Base-by-base conservation (phyloP, 176 grass and related monocot species). In the Tuctoria greenei region DNA sequence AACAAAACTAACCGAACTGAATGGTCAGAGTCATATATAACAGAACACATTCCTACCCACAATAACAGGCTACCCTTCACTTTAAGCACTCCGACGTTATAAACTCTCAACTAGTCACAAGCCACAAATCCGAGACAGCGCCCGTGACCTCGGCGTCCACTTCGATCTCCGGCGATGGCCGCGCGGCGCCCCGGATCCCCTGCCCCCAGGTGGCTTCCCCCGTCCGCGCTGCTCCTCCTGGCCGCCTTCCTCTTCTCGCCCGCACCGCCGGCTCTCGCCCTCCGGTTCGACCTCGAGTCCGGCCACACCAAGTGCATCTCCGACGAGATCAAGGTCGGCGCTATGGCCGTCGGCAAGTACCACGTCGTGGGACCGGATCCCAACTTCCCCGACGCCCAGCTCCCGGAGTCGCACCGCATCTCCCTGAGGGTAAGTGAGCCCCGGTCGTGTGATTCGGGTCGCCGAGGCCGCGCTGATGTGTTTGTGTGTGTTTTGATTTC, bases 271-370 rank as follows among this genome's bases (percentile, higher is more conserved):
- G 82, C 78, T 3, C 38, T 6, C 17, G 80, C 84, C 7, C 89
- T 99, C 68, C 84, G 86, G 16, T 99, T 99, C 84, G 91, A 99
- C 69, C 85, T 90, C 54, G 79, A 88, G 71, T 99, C 95, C 59
- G 91, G 89, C 23, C 91, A 92, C 84, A 94, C 92, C 82, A 99
- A 95, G 85, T 99, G 95, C 91, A 75, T 99, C 82, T 88, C 91
- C 65, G 91, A 99, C 55, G 95, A 99, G 74, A 88, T 99, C 86
- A 99, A 99, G 89, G 61, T 90, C 76, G 69, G 83, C 47, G 61
- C 95, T 77, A 92, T 99, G 91, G 64, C 80, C 78, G 91, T 99
- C 40, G 95, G 91, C 18, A 99, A 99, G 85, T 92, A 99, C 89
- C 73, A 79, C 51, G 20, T 99, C 41, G 78, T 90, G 47, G 81